A percentile compares a stretch with the other conserved stretches of the same genome.
phyloP scores from a whole-genome alignment of 305 asterid species.

The Withania somnifera region DNA sequence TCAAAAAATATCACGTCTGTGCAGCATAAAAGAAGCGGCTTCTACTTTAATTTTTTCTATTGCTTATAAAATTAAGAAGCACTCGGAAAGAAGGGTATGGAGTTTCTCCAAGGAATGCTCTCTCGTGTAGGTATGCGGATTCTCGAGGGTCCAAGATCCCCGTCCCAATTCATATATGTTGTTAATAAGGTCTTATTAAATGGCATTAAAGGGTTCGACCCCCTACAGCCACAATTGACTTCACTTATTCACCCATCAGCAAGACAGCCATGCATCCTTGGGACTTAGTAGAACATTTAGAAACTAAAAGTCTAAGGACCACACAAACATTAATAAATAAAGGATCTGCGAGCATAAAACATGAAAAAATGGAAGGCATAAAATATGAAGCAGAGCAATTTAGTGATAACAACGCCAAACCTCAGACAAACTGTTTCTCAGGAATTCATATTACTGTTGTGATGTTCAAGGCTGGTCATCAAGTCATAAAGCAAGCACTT shows the following conservation, averaged over 20 bases:
- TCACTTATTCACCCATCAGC: neutral
- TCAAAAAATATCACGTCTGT: neutral
- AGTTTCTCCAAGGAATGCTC: neutral
- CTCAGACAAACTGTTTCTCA: neutral
- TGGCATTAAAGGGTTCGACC: neutral
- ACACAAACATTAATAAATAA: neutral
- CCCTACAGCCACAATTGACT: neutral
- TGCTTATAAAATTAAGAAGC: neutral
- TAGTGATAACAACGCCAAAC: neutral
- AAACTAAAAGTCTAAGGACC: neutral
- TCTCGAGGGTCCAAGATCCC: neutral
- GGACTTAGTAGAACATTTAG: neutral
- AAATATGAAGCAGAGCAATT: neutral
- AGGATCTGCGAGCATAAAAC: neutral
- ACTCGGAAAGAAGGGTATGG: neutral
- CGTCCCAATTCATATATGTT: neutral
- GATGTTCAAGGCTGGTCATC: constrained; percentile 6
- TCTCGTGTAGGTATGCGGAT: neutral
- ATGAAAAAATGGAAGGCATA: neutral
- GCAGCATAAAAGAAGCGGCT: neutral
- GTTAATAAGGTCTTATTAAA: neutral
- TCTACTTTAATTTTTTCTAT: neutral
- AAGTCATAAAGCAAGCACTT: constrained; percentile 12
- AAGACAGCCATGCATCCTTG: neutral
- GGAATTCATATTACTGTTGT: neutral